Percentiles rank a stretch among this genome's conserved stretches.
phyloP scores from a whole-genome alignment of 2,329 filamentous ascomycete species.

The Macrophomina tecta region DNA sequence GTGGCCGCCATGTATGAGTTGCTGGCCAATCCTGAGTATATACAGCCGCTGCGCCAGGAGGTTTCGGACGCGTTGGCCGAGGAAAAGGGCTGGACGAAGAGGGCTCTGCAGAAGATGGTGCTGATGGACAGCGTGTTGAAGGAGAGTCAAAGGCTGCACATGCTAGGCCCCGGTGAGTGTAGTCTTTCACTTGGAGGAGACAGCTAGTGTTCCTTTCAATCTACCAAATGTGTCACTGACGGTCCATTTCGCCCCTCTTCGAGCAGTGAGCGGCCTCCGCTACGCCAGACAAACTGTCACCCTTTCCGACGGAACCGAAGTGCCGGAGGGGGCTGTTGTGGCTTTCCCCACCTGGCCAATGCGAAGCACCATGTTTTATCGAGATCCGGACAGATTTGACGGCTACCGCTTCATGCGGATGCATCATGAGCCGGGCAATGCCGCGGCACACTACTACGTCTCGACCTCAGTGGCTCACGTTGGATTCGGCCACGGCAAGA shows the following conservation, averaged over 20 bases:
- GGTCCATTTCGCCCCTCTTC: neutral
- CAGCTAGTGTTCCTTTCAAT: no score
- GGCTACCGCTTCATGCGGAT: constrained; percentile 29
- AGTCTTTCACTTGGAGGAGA: neutral
- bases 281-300: constrained; percentile 32
- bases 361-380: constrained; percentile 27
- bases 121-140: constrained; percentile 44
- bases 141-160: constrained; percentile 39
- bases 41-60: no score
- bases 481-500: constrained; percentile 31
- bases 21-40: no score
- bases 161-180: constrained; percentile 32
- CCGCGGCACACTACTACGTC: constrained; percentile 28
- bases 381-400: constrained; percentile 30
- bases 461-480: constrained; percentile 31
- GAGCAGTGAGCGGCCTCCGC: no score
- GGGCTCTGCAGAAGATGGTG: constrained; percentile 37
- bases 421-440: constrained; percentile 26
- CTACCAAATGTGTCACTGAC: no score
- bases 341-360: constrained; percentile 26
- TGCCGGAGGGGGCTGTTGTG: constrained; percentile 32
- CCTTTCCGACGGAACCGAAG: constrained; percentile 37
- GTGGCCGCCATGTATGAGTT: no score
- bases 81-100: constrained; percentile 33
- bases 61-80: no score